Evolutionary conservation across 495 filamentous ascomycete genomes (phyloP), one percentile per base, ranked within the genome.

Genomic region (Hapsidospora chrysogenum): DNA sequence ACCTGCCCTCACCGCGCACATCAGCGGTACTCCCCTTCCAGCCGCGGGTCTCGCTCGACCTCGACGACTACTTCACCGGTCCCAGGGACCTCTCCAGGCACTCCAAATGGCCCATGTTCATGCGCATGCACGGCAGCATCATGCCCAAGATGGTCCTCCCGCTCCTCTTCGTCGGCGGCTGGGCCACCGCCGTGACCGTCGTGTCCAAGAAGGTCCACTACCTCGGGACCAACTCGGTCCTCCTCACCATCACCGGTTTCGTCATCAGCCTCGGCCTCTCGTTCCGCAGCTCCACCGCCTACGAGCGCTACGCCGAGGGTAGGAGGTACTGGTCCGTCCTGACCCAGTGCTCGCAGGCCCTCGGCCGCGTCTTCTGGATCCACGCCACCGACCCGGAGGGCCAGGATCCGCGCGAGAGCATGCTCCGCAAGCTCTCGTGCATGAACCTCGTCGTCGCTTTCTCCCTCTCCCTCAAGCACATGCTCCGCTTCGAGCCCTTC

Each of bases 241-340:
- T 93, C 7, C 67, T 93, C 22, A 92, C 82, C 10, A 76, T 92
- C 9, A 71, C 82, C 18, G 84, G 83, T 76, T 89, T 93, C 63
- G 81, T 92, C 41, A 80, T 93, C 45, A 80, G 77, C 63, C 54
- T 92, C 48, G 69, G 79, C 1, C 60, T 93, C 41, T 83, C 78
- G 16, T 89, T 93, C 60, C 76, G 83, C 33, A 80, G 72, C 42
- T 80, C 80, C 1, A 85, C 81, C 11, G 84, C 83, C 4, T 93
- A 93, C 47, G 84, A 92, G 52, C 75, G 80, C 47, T 80, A 78
- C 52, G 64, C 63, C 26, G 78, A 92, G 37, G 80, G 78, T 14
- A 66, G 81, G 18, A 74, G 76, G 39, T 80, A 75, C 50, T 92
- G 83, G 82, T 64, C 78, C 8, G 69, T 76, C 35, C 59, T 92